Base-by-base conservation (phyloP, 2,329 filamentous ascomycete species). In the Talaromyces sp. region DNA sequence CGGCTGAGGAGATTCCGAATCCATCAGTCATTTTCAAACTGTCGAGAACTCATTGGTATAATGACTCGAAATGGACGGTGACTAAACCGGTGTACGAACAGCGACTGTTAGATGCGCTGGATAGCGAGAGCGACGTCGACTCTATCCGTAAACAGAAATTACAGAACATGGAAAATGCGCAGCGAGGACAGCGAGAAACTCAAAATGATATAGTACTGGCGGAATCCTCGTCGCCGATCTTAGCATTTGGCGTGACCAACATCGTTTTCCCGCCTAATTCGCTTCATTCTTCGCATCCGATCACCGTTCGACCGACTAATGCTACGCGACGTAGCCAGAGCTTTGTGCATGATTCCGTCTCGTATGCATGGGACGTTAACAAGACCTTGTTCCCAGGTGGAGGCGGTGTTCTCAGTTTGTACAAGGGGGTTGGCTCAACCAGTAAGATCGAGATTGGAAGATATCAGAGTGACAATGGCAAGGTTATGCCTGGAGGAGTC, bases 351-450 rank as follows among this genome's bases (percentile, higher is more conserved):
- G 64, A 65, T 34, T 65, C 64, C 1, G 64, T 63, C 0, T 49
- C 51, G 6, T 65, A 65, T 59, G 58, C 53, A 19, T 65, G 64
- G 64, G 64, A 65, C 11, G 45, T 65, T 2, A 65, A 65, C 27
- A 65, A 62, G 53, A 65, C 31, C 7, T 22, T 65, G 22, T 65
- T 65, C n/a, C 64, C 64, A 5, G 64, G 64, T 15, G 64, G 64
- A 19, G 64, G 64, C n/a, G 60, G 59, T 17, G 59, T 65, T 10
- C 51, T 65, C 1, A 65, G 64, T 31, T 17, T 65, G 22, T 65
- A 63, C 43, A 65, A 65, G 27, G 64, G 59, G 3, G 4, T 65
- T 34, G 64, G 64, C 2, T 34, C 64, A 5, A 56, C 8, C 5
- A 65, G 61, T 27, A 65, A 43, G 43, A 62, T 65, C 7, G 64